Evolutionary conservation across 345 rosid genomes (phyloP), one percentile per base, ranked within the genome.

Genomic region (Microthlaspi erraticum): DNA sequence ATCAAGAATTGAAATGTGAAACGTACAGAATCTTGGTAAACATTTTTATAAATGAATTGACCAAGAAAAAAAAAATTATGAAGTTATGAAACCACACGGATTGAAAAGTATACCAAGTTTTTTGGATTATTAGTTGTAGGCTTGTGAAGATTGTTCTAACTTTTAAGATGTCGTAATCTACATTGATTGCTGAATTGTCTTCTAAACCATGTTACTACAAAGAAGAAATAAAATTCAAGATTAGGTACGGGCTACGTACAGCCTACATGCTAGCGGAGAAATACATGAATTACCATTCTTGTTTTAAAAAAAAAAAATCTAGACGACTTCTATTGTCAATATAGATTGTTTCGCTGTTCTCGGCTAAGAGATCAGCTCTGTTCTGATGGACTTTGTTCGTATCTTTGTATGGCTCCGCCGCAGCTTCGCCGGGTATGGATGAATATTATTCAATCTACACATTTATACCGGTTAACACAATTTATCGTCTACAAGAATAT

Each of bases 41-140:
- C 29, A 26, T 26, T 26, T 26, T 26, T 26, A 5, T 26, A 26
- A 26, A 26, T 26, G 32, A 20, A 20, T 20, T 50, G 32, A 32
- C 19, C 0, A 33, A 34, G 12, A 53, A 7, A 29, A 29, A n/a
- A n/a, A n/a, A n/a, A n/a, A n/a, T 26, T 26, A 26, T 26, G 29
- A 26, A 31, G 23, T 34, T 37, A 58, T 29, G 49, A 48, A 34
- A 69, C 8, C 3, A 58, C 17, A 57, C 23, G 26, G 54, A 45
- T 23, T 68, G 39, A 46, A 46, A 46, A 58, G 65, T 45, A 39
- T 58, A 11, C 7, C 26, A 32, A 53, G 33, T 8, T 18, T 36
- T 36, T 33, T 46, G 65, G 37, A 23, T 46, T 36, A 69, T 68
- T 34, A 69, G n/a, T 10, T 34, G 29, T 45, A 57, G 48, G 57